Base-by-base conservation (phyloP, 2,329 filamentous ascomycete genomes). In the Exophiala aquamarina region DNA sequence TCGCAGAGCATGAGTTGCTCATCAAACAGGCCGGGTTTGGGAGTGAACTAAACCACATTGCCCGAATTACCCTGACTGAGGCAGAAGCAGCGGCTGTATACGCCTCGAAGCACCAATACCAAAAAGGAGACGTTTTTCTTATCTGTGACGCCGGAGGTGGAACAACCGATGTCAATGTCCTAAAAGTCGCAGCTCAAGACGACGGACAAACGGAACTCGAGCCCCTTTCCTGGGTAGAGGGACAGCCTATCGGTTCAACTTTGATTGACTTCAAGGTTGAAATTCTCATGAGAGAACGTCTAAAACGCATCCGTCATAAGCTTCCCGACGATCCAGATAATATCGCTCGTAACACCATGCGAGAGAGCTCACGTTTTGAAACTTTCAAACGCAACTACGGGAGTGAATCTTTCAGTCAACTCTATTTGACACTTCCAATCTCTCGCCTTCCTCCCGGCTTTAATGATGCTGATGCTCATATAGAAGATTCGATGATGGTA, bases 31-130 rank as follows among this genome's bases (percentile, higher is more conserved):
- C 61, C 11, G 62, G 61, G 2, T 65, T 64, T 50, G 51, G 50
- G 41, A 50, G 47, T 20, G 37, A 42, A 1, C 49, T 58, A 17
- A 6, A 34, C 13, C 71, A 75, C 55, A 58, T 46, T 1, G 61
- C 66, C 2, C 59, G 50, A 0, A 70, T 75, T 35, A 70, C 70
- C 0, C 59, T 76, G 14, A 76, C 73, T 0, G 73, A 76, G 58
- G 73, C 73, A 2, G 73, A 76, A 52, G 73, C 73, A 10, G 72
- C 73, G 3, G 73, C 73, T 21, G 71, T 76, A 2, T 68, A 73
- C 53, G 66, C 68, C 0, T 67, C 69, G 1, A 49, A 56, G 26
- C 44, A 55, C 28, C 41, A 57, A 28, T 31, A 34, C 14, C 7
- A 56, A 32, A 64, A 68, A 26, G 60, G 66, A 15, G 69, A 75